These are phyloP conservation scores for Botrytis pseudocinerea DNA, from an alignment of 2,329 filamentous ascomycete genomes.

Conservation along the genomic window DNA sequence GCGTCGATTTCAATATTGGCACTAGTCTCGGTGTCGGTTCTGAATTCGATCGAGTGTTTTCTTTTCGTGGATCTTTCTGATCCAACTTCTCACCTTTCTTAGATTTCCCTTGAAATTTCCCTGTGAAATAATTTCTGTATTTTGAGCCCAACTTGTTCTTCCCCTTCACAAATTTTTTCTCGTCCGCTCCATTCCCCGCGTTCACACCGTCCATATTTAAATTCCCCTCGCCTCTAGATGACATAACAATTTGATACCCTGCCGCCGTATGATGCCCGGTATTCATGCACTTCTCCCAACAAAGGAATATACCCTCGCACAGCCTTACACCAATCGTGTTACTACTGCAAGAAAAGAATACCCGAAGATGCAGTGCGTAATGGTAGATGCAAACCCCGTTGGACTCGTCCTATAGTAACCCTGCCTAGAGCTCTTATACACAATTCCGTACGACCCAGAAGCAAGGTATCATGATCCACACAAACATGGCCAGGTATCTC, in stretches of 20 bases:
- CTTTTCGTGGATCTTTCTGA: background rate
- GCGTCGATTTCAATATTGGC: background rate
- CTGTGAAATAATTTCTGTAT: conserved; percentile 5
- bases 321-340: background rate
- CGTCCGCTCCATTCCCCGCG: background rate
- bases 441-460: background rate
- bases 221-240: background rate
- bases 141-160: background rate
- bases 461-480: conserved; percentile 1
- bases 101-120: background rate
- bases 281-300: background rate
- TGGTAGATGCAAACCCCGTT: background rate
- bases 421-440: background rate
- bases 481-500: background rate
- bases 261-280: too few species aligned
- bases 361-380: conserved; percentile 1
- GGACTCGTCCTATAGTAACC: background rate
- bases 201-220: conserved; percentile 1
- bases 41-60: background rate
- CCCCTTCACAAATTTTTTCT: background rate
- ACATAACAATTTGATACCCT: background rate
- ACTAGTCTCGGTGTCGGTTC: background rate
- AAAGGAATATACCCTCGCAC: background rate
- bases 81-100: background rate
- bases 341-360: background rate